Evolutionary conservation across 495 filamentous ascomycete genomes (phyloP), one percentile per base, ranked within the genome.

Genomic region (Polyplosphaeria fusca): DNA sequence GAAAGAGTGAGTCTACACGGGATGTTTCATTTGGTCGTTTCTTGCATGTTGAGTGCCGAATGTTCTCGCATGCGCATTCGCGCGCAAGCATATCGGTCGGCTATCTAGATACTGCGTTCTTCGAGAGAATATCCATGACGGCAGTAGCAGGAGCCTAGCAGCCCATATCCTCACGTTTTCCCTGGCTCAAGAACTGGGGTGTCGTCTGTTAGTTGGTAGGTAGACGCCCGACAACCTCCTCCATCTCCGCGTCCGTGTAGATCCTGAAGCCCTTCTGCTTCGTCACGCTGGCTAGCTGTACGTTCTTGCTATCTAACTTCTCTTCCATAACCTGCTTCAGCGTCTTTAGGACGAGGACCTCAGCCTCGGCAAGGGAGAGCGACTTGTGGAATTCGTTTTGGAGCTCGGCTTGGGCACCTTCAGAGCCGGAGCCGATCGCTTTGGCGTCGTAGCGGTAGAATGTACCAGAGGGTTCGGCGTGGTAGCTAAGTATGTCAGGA

Each of bases 311-410:
- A 70, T 98, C 93, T 48, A 98, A 82, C 78, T 97, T 98, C 83
- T 98, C 93, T 76, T 98, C 93, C 93, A 98, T 98, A 48, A 98
- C 93, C 76, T 98, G 93, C 80, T 98, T 98, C 72, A 98, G 73
- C 32, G 93, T 98, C 83, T 96, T 96, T 63, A 98, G 77, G 27
- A 97, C 94, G 62, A 98, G 75, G 2, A 89, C 88, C 75, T 98
- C 93, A 19, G 93, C 93, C 71, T 98, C 93, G 43, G 80, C 75
- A 56, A 98, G 86, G 47, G 92, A 95, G 61, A 98, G 79, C 41
- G 92, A 96, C 79, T 92, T 95, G 76, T 98, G 93, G 68, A 95
- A 98, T 73, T 96, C 93, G 62, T 95, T 95, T 74, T 98, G 93
- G 73, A 98, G 75, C 72, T 97, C 93, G 5, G 92, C 93, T 75